A percentile compares a stretch with the other conserved stretches of the same genome.
Conservation (phyloP, 768 basidiomycete genomes). For the Imleria badia region DNA sequence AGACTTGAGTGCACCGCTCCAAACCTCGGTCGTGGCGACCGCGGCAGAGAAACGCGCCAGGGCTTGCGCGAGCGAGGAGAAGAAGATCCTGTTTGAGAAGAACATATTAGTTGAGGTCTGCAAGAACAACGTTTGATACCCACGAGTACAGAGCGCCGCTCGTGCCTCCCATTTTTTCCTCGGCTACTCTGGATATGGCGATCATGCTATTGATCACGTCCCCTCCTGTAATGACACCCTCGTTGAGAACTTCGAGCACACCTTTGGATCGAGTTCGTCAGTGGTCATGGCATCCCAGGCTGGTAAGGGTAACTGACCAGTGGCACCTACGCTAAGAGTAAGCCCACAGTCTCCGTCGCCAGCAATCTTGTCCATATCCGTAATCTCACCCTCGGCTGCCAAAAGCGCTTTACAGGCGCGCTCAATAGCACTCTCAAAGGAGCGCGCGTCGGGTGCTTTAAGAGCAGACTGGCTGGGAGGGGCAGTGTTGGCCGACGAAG, state of each 20-base stretch:
- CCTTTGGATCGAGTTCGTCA: conserved; percentile 37
- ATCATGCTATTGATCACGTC: conserved; percentile 68
- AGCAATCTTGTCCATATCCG: conserved; percentile 85
- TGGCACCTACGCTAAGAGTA: conserved; percentile 72
- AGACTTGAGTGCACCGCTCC: conserved; percentile 56
- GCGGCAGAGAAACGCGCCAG: conserved; percentile 42
- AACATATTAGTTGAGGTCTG: background rate
- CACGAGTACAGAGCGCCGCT: conserved; percentile 90
- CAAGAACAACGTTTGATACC: conserved; percentile 30
- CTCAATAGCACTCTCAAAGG: conserved; percentile 55
- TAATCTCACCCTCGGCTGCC: conserved; percentile 84
- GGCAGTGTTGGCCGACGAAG: conserved; percentile 10
- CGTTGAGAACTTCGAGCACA: conserved; percentile 56
- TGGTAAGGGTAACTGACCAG: conserved; percentile 43
- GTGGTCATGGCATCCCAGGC: background rate
- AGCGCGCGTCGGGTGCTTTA: conserved; percentile 42
- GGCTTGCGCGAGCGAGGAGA: conserved; percentile 80
- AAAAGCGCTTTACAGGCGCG: conserved; percentile 67
- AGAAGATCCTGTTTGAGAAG: conserved; percentile 69
- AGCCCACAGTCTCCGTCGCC: conserved; percentile 85
- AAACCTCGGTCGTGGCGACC: conserved; percentile 46
- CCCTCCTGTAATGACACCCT: conserved; percentile 56
- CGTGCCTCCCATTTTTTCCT: conserved; percentile 89
- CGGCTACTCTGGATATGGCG: conserved; percentile 69
- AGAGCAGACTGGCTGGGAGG: conserved; percentile 21